These are phyloP conservation scores for Sherardia arvensis DNA, from an alignment of 257 asterid genomes.

Conservation along the genomic window DNA sequence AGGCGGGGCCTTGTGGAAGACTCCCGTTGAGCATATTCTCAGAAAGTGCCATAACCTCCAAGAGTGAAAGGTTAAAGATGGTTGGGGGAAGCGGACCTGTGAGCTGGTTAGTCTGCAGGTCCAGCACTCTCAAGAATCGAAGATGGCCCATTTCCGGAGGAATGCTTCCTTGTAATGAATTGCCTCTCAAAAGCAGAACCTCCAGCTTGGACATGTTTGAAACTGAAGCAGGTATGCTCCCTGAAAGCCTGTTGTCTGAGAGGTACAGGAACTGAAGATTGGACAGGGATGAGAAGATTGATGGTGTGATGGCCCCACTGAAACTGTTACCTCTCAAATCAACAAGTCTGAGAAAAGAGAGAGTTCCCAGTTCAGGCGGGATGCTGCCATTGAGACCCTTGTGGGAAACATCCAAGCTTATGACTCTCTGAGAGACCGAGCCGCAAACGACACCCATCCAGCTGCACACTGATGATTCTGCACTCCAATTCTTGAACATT, in stretches of 20 bases:
- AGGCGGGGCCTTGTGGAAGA: slow-evolving; percentile 8
- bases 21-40: slow-evolving; percentile 6
- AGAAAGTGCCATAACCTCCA: background rate
- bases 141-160: slow-evolving; percentile 18
- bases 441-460: slow-evolving; percentile 5
- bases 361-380: slow-evolving; percentile 3
- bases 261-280: slow-evolving; percentile 5
- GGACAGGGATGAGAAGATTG: slow-evolving; percentile 1
- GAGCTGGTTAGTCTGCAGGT: slow-evolving; percentile 3
- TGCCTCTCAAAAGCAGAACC: background rate
- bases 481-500: slow-evolving; percentile 9
- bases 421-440: background rate
- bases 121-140: slow-evolving; percentile 3
- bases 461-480: slow-evolving; percentile 2
- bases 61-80: slow-evolving; percentile 11
- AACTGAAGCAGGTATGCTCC: slow-evolving; percentile 11
- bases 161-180: slow-evolving; percentile 8
- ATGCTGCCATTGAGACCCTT: slow-evolving; percentile 3
- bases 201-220: slow-evolving; percentile 7
- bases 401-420: background rate
- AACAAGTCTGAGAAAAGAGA: slow-evolving; percentile 15
- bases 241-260: background rate
- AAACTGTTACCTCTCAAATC: slow-evolving; percentile 8
- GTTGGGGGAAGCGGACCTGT: slow-evolving; percentile 10
- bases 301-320: slow-evolving; percentile 15